Evolutionary conservation across 2,329 filamentous ascomycete species (phyloP), one percentile per base, ranked within the genome.

Genomic region (Corinectria fuckeliana): DNA sequence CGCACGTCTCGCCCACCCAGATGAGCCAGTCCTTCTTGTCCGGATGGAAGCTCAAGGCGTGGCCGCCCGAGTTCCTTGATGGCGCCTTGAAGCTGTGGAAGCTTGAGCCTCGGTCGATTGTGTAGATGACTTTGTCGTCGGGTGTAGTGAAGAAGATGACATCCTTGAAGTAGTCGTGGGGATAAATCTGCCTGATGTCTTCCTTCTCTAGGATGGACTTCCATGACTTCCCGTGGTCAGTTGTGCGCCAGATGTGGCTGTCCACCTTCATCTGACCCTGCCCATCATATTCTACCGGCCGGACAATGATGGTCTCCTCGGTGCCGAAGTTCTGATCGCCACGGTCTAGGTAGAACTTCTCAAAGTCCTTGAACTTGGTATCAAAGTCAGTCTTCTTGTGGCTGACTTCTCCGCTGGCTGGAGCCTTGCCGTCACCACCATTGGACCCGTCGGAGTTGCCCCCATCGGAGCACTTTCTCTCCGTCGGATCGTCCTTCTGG

Each of bases 201-300:
- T 93, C 87, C 28, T 87, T 86, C 57, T 91, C 82, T 3, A 96
- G 83, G 42, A 88, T 88, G 52, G 74, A 80, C 21, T 87, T 80
- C 94, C 95, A 99, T 2, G 78, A 88, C 78, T 96, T 96, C 70
- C 95, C 95, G 71, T 97, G 94, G 72, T 99, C 88, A 53, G 88
- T 85, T 0, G 91, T 91, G 55, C 96, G 83, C 76, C 84, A 93
- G 16, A 96, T 83, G 60, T 82, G 51, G 81, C 89, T 60, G 81
- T 83, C 82, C 30, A 74, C 67, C 23, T 71, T 66, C 44, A 74
- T 63, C 11, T 70, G 21, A 73, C 73, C 4, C 72, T 62, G n/a
- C 59, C 58, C 25, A 7, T 18, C n/a, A 13, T 72, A 67, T 14
- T 74, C 75, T 20, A 77, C 77, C 2, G 82, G 81, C 23, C 83